Evolutionary conservation across 495 filamentous ascomycete genomes (phyloP), one percentile per base, ranked within the genome.

Genomic region (Penicillium salamii): DNA sequence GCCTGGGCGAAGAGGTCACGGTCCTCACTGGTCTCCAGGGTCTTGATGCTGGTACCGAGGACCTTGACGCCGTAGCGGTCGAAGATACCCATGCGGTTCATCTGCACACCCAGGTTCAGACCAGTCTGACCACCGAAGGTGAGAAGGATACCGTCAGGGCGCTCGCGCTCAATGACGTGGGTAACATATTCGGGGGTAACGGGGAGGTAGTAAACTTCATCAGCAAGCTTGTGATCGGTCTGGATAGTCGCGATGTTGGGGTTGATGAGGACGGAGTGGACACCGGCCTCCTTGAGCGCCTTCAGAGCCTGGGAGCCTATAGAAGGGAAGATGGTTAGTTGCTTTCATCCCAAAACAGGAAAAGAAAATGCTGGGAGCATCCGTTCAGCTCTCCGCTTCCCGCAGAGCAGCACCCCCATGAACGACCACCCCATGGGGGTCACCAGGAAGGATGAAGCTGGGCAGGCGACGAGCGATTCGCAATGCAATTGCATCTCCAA

Each of bases 201-300:
- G 8, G 92, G 92, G 2, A 97, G 83, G 77, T 97, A 98, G 74
- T 97, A 98, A 48, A 98, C 89, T 70, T 97, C 93, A 59, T 98
- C 92, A 8, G 92, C 92, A 42, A 98, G 80, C 55, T 95, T 95
- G 75, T 96, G 95, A 19, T 95, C 92, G 29, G 92, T 98, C 70
- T 98, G 92, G 60, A 98, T 98, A 21, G 92, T 98, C 31, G 92
- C 92, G 58, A 98, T 98, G 68, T 98, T 98, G 38, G 92, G 93
- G 70, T 98, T 98, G 75, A 98, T 91, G 46, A 98, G 82, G 50
- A 98, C 85, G 2, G 93, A 96, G 57, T 89, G 85, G 52, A 98
- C 91, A 51, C 88, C 87, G 56, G 95, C 92, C 69, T 97, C 92
- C 71, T 96, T 98, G 48, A 98, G 73, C 14, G 92, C 92, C 76